phyloP scores from a whole-genome alignment of 805 yeast genomes.

The Candida cerambycidarum region DNA sequence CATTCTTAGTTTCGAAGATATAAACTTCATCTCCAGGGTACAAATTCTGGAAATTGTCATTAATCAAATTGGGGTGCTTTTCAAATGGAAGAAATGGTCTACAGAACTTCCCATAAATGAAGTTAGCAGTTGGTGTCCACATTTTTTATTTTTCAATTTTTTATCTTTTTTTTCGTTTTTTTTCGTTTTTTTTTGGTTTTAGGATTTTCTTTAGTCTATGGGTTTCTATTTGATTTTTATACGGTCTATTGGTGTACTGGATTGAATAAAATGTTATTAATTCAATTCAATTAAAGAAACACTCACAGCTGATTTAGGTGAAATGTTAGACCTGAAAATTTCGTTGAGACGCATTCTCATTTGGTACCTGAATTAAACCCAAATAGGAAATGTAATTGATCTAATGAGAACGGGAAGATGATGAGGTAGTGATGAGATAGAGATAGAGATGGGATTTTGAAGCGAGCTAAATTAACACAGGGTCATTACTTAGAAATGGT shows the following conservation, averaged over 20 bases:
- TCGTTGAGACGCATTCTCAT: not conserved
- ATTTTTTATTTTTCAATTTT: constrained; percentile 15
- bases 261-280: no score
- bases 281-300: no score
- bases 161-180: not conserved
- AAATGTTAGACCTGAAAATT: no score
- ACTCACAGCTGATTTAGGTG: no score
- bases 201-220: no score
- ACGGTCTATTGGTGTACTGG: no score
- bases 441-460: no score
- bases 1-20: constrained; percentile 61
- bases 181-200: not conserved
- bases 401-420: no score
- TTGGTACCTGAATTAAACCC: constrained; percentile 10
- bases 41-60: constrained; percentile 48
- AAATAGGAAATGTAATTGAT: constrained; percentile 13
- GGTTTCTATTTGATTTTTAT: not conserved
- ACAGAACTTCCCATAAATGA: constrained; percentile 37
- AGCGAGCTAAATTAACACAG: no score
- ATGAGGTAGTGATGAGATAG: no score
- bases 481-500: no score
- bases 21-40: constrained; percentile 79
- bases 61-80: constrained; percentile 38
- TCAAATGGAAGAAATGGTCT: constrained; percentile 43
- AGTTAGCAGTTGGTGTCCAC: constrained; percentile 41